Evolutionary conservation across 1,284 basidiomycete genomes (phyloP), one percentile per base, ranked within the genome.

Genomic region (Cutaneotrichosporon sp.): DNA sequence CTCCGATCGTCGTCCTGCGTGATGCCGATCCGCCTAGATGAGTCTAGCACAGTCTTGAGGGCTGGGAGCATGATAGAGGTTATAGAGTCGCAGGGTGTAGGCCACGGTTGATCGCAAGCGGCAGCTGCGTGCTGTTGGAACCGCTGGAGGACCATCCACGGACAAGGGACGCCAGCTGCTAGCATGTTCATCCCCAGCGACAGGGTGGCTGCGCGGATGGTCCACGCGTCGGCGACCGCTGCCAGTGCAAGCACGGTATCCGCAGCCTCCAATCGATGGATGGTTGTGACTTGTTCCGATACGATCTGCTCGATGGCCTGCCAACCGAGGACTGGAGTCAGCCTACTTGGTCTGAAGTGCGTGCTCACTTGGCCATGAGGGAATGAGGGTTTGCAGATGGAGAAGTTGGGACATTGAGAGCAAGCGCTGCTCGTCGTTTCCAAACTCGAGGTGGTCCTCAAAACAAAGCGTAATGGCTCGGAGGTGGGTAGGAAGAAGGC

Each of bases 91-190:
- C 50, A 26, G 3, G 51, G 53, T 3, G 31, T 27, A 2, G 51
- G 48, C 64, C 66, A 70, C 0, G 68, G 68, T 4, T 58, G 29
- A 5, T 57, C 51, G 17, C 64, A 65, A 1, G 60, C 57, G 0
- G 65, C 61, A 10, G 66, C 66, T 4, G 70, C 68, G 38, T 68
- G 67, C 44, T 65, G 68, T 33, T 71, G 69, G 49, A 72, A 68
- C 5, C 62, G 51, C 42, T 72, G 70, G 4, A 65, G 56, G 1
- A 49, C 17, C 0, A 46, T 33, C 64, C 66, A 72, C 1, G 56
- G 48, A 24, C 68, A 63, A 1, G 48, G 32, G 2, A 71, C 57
- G 1, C 66, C 68, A 3, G 60, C 38, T 0, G 70, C 55, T 4
- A 72, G 48, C 67, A 71, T 70, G 32, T 68, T 55, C 20, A 72